Evolutionary conservation across 495 filamentous ascomycete genomes (phyloP).

Genomic region (Hyphodiscus hymeniophilus): DNA sequence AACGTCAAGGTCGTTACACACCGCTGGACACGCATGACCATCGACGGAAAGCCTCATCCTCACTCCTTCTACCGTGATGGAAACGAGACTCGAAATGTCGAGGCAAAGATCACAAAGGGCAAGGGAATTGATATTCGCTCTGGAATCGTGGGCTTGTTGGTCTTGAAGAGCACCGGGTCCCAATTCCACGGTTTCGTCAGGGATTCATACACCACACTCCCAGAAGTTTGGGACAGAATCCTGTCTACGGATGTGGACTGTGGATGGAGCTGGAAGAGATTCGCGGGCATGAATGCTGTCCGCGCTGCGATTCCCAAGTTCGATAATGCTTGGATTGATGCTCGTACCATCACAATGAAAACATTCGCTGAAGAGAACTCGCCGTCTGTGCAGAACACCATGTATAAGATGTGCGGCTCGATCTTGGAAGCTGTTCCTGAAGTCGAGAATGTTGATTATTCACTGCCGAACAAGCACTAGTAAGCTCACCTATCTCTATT

Average conservation of each 20-base stretch:
- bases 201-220: conserved; percentile 86
- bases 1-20: conserved; percentile 76
- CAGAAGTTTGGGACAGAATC: conserved; percentile 90
- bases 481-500: no score
- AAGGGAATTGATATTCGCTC: conserved; percentile 60
- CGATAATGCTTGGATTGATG: conserved; percentile 66
- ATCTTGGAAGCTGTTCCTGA: conserved; percentile 70
- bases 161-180: conserved; percentile 96
- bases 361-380: conserved; percentile 88
- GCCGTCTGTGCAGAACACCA: conserved; percentile 89
- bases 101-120: conserved; percentile 37
- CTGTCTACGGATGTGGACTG: conserved; percentile 86
- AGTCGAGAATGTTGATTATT: conserved; percentile 68
- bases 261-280: conserved; percentile 74
- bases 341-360: conserved; percentile 75
- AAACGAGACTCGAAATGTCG: conserved; percentile 73
- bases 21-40: conserved; percentile 82
- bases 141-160: conserved; percentile 64
- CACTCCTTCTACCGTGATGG: conserved; percentile 92
- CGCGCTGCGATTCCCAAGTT: conserved; percentile 56
- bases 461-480: conserved; percentile 97
- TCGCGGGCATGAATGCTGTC: conserved; percentile 60
- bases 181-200: conserved; percentile 90
- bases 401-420: conserved; percentile 95
- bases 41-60: conserved; percentile 89